These are phyloP conservation scores for Platismatia glauca DNA, from an alignment of 495 filamentous ascomycete genomes.

Conservation along the genomic window DNA sequence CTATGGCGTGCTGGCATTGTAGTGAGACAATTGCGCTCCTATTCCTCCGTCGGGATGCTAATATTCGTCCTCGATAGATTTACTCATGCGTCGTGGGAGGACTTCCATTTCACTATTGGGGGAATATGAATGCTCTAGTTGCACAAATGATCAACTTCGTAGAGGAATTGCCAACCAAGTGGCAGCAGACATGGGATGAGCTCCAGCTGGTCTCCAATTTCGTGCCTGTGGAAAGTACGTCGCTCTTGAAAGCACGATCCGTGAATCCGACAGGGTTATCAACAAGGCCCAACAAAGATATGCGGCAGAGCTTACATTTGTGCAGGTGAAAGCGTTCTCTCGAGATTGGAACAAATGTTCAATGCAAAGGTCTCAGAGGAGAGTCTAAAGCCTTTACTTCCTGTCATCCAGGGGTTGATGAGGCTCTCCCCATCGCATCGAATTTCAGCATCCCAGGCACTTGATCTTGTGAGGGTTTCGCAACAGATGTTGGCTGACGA, in stretches of 20 bases:
- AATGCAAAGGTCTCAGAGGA: neutral
- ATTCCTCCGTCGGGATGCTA: neutral
- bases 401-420: slow-evolving; percentile 1
- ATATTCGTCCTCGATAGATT: neutral
- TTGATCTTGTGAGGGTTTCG: neutral
- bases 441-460: slow-evolving; percentile 3
- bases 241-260: neutral
- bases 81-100: neutral
- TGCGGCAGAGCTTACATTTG: neutral
- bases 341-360: neutral
- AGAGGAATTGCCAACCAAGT: neutral
- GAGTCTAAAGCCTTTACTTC: neutral
- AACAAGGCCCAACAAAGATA: too few species aligned
- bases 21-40: slow-evolving; percentile 23
- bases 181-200: neutral
- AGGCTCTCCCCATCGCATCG: neutral
- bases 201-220: neutral
- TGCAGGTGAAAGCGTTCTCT: neutral
- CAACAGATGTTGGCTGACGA: too few species aligned
- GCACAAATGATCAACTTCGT: neutral
- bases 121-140: neutral
- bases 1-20: slow-evolving; percentile 38
- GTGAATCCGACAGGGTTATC: too few species aligned
- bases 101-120: neutral
- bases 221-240: neutral